Conservation (phyloP, 805 yeast species). For the Spencermartinsiella europaea region DNA sequence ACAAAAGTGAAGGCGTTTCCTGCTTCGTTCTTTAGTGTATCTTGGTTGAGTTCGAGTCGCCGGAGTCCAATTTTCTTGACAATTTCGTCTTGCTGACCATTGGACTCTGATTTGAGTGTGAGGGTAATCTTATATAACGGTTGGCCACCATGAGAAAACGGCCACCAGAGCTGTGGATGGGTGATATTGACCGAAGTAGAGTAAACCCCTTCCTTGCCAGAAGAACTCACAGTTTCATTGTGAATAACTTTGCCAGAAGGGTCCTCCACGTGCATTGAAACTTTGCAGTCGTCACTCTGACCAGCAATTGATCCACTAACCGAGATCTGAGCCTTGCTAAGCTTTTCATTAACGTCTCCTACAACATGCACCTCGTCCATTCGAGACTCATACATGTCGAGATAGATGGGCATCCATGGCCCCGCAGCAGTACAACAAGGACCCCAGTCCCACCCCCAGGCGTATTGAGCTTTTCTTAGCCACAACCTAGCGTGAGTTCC, state of each 20-base stretch:
- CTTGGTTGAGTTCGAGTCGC: constrained; percentile 39
- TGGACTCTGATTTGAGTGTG: constrained; percentile 13
- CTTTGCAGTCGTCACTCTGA: background rate
- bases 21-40: constrained; percentile 24
- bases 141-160: constrained; percentile 9
- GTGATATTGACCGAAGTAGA: background rate
- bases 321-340: background rate
- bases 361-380: constrained; percentile 5
- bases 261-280: background rate
- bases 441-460: constrained; percentile 59
- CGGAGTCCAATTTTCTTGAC: constrained; percentile 36
- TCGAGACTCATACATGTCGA: constrained; percentile 22
- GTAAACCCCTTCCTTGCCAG: background rate
- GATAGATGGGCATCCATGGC: constrained; percentile 37
- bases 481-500: constrained; percentile 33
- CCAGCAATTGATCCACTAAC: background rate
- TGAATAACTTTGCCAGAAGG: background rate
- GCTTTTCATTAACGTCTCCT: background rate
- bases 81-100: background rate
- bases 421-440: constrained; percentile 41
- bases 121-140: constrained; percentile 6
- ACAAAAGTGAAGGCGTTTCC: constrained; percentile 41
- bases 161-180: constrained; percentile 10
- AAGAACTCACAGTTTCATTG: background rate
- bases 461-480: constrained; percentile 49